phyloP scores from a whole-genome alignment of 2,329 filamentous ascomycete genomes.

The Knufia petricola region DNA sequence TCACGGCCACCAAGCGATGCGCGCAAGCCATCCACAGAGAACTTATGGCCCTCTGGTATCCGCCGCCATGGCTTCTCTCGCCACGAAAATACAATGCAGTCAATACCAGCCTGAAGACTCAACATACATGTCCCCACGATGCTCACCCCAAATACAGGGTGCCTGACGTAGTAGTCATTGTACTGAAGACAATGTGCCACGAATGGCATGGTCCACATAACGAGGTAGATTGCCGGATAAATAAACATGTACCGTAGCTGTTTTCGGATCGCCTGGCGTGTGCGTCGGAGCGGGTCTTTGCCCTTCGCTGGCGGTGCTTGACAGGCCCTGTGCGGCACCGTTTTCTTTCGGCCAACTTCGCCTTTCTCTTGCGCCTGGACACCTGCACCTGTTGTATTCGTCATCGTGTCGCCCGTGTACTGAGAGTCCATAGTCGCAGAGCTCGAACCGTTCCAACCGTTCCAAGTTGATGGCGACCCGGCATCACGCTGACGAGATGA shows the following conservation, averaged over 20 bases:
- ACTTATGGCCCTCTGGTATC: conserved; percentile 12
- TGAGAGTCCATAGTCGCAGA: neutral
- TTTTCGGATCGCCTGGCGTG: conserved; percentile 51
- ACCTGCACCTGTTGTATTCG: neutral
- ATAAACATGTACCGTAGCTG: conserved; percentile 66
- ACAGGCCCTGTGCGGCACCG: neutral
- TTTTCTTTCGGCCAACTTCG: neutral
- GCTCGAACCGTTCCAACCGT: neutral
- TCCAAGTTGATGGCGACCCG: neutral
- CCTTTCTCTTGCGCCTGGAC: neutral
- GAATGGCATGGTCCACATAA: conserved; percentile 65
- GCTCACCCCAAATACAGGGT: conserved; percentile 49
- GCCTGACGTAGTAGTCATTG: conserved; percentile 39
- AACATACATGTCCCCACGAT: conserved; percentile 50
- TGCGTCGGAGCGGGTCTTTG: conserved; percentile 25
- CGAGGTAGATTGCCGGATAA: conserved; percentile 63
- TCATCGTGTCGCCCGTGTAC: conserved; percentile 1
- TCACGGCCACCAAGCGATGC: neutral
- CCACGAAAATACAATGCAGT: conserved; percentile 58
- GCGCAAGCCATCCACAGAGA: conserved; percentile 8
- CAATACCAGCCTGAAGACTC: conserved; percentile 56
- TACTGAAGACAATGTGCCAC: conserved; percentile 54
- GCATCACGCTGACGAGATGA: neutral
- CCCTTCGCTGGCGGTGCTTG: neutral
- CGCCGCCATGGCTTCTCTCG: conserved; percentile 60